These are phyloP conservation scores for Scheffersomyces parashehatae DNA, from an alignment of 1,139 yeast genomes.

Conservation along the genomic window DNA sequence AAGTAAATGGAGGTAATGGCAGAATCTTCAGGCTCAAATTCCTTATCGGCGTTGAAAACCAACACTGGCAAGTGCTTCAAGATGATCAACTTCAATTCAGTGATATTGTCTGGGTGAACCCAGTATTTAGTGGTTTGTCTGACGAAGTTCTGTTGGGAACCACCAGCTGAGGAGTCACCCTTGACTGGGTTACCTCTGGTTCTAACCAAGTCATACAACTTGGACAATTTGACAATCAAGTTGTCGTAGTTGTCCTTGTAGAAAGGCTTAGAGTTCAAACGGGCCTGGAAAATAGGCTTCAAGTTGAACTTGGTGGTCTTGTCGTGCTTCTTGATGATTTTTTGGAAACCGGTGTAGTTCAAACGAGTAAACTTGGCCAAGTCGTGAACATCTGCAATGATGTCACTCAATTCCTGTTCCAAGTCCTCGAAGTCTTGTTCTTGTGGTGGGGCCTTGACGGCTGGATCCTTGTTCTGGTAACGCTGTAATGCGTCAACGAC, in stretches of 20 bases:
- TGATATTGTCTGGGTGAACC: constrained; percentile 98
- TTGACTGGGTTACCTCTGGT: constrained; percentile 92
- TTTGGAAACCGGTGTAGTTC: constrained; percentile 95
- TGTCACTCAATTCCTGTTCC: constrained; percentile 88
- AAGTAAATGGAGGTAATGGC: constrained; percentile 96
- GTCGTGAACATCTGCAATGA: constrained; percentile 97
- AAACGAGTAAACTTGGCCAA: constrained; percentile 88
- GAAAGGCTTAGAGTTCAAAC: constrained; percentile 91
- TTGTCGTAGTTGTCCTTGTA: constrained; percentile 92
- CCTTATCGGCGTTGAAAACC: constrained; percentile 94
- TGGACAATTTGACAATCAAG: constrained; percentile 84
- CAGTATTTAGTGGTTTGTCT: constrained; percentile 98
- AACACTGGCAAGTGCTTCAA: constrained; percentile 94
- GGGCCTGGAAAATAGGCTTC: constrained; percentile 89
- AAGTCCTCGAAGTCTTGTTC: constrained; percentile 89
- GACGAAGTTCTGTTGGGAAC: constrained; percentile 94
- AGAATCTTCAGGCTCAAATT: constrained; percentile 89
- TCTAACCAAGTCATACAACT: constrained; percentile 86
- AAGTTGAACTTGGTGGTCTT: constrained; percentile 81
- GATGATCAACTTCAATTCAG: constrained; percentile 91
- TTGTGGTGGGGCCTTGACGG: constrained; percentile 39
- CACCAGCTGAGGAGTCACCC: constrained; percentile 97
- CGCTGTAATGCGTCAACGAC: constrained; percentile 50
- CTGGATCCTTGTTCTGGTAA: constrained; percentile 17
- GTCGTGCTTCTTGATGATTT: constrained; percentile 94